phyloP scores from a whole-genome alignment of 192 early-diverging fungal genomes.

The Chytriomyces hyalinus region DNA sequence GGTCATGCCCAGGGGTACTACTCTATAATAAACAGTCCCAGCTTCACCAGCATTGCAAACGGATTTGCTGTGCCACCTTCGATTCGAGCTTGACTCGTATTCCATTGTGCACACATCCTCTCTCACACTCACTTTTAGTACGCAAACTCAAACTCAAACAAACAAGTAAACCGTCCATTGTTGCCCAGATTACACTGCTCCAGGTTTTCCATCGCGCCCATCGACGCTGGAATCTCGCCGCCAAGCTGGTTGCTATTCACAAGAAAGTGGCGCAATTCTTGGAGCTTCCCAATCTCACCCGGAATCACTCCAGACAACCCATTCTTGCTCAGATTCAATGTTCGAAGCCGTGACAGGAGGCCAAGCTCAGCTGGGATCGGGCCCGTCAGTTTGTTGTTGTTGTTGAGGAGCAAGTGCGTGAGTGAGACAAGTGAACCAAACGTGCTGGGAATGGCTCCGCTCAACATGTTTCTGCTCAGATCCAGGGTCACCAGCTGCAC shows the following conservation, averaged over 20 bases:
- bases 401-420: not conserved
- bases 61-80: too few relatives aligned
- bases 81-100: too few relatives aligned
- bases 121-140: too few relatives aligned
- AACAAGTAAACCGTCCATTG: not conserved
- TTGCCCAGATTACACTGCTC: not conserved
- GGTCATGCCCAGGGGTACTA: too few relatives aligned
- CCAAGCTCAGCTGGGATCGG: not conserved
- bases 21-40: too few relatives aligned
- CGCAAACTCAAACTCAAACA: not conserved
- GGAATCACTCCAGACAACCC: conserved; percentile 6
- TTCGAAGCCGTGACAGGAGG: not conserved
- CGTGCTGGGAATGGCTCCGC: conserved; percentile 3
- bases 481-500: not conserved
- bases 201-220: not conserved
- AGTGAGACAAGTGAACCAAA: not conserved
- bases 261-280: not conserved
- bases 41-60: too few relatives aligned
- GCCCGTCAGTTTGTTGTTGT: conserved; percentile 6
- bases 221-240: not conserved
- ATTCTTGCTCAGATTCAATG: not conserved
- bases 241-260: not conserved
- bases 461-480: not conserved
- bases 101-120: too few relatives aligned
- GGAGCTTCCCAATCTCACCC: not conserved